phyloP scores from a whole-genome alignment of 2,329 filamentous ascomycete genomes.

The Nemania bipapillata region DNA sequence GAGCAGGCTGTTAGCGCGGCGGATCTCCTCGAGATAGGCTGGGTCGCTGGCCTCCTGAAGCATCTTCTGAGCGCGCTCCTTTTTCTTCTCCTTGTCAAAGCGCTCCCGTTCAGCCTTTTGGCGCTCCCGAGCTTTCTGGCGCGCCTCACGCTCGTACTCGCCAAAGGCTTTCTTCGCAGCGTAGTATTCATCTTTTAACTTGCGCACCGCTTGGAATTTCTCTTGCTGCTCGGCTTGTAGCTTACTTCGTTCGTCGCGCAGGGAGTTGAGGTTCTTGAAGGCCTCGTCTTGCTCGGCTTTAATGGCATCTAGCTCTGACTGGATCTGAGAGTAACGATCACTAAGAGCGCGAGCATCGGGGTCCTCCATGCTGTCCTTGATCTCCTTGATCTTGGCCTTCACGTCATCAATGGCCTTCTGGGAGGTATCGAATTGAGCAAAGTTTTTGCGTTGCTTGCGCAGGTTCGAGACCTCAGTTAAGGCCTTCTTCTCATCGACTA shows the following conservation, averaged over 20 bases:
- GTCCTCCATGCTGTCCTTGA: conserved; percentile 89
- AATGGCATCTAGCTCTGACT: conserved; percentile 87
- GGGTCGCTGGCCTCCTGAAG: conserved; percentile 84
- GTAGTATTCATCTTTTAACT: conserved; percentile 91
- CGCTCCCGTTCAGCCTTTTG: conserved; percentile 82
- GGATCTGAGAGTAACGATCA: conserved; percentile 85
- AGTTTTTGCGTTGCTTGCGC: conserved; percentile 90
- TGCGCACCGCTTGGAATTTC: conserved; percentile 83
- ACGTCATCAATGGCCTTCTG: conserved; percentile 91
- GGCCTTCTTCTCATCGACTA: conserved; percentile 97
- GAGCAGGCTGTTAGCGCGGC: conserved; percentile 85
- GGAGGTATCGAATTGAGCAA: conserved; percentile 81
- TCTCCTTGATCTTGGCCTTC: conserved; percentile 85
- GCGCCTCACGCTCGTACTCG: conserved; percentile 84
- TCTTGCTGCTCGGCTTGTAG: conserved; percentile 86
- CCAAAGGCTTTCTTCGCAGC: conserved; percentile 81
- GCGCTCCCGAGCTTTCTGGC: conserved; percentile 79
- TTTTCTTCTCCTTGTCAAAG: conserved; percentile 76
- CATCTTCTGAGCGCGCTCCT: conserved; percentile 78
- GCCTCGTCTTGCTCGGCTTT: conserved; percentile 92
- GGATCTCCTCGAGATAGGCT: conserved; percentile 92
- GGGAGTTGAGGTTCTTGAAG: conserved; percentile 84
- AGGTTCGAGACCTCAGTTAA: conserved; percentile 83
- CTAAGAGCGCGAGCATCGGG: conserved; percentile 88
- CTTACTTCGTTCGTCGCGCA: conserved; percentile 86